These are phyloP conservation scores for Saccharomycopsis capsularis DNA, from an alignment of 805 yeast species.

Conservation along the genomic window DNA sequence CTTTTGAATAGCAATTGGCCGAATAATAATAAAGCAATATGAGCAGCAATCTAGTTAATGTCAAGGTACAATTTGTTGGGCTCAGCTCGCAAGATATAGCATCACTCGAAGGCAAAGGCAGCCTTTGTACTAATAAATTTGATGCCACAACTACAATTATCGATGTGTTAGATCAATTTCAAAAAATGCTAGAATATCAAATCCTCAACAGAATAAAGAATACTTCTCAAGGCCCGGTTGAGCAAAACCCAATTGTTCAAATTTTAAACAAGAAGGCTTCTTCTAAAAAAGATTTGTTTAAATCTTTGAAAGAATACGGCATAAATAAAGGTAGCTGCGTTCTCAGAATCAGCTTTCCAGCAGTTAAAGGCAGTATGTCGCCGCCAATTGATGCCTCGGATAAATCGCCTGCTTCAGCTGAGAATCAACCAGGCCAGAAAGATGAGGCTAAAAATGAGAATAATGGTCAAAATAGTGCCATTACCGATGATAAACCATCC, in stretches of 20 bases:
- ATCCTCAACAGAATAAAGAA: neutral
- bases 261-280: neutral
- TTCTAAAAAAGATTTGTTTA: constrained; percentile 21
- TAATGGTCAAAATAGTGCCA: no score
- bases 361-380: neutral
- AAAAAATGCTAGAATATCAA: neutral
- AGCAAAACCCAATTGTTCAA: neutral
- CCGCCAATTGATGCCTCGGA: no score
- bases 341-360: constrained; percentile 25
- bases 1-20: no score
- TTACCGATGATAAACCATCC: no score
- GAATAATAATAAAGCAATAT: no score
- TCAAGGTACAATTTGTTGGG: neutral
- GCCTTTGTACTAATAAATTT: no score
- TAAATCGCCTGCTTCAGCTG: neutral
- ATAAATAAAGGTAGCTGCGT: constrained; percentile 27
- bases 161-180: neutral
- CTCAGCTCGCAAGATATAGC: no score
- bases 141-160: neutral
- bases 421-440: neutral
- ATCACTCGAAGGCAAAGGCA: no score
- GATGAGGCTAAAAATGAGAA: neutral
- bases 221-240: no score
- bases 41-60: neutral
- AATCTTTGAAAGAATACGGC: constrained; percentile 25